Conservation (phyloP, 2,329 filamentous ascomycete species). For the Aspergillus novoparasiticus region DNA sequence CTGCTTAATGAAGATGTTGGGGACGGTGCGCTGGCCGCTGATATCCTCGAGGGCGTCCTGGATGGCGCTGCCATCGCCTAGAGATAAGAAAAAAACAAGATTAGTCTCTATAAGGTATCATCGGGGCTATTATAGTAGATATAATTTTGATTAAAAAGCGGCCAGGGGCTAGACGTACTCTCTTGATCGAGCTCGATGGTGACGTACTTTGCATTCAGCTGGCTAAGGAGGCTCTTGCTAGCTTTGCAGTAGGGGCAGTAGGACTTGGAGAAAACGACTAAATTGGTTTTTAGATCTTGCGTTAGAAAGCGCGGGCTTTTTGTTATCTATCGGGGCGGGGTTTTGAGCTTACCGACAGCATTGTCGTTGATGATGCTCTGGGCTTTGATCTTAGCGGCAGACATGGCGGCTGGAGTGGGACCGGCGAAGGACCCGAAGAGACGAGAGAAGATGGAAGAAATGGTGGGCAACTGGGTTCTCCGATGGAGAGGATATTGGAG, state of each 20-base stretch:
- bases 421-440: slow-evolving; percentile 66
- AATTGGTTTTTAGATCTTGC: not conserved
- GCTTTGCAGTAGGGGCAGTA: slow-evolving; percentile 92
- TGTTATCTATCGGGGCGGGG: not conserved
- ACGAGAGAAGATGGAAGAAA: slow-evolving; percentile 69
- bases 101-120: not conserved
- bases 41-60: slow-evolving; percentile 82
- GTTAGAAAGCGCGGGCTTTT: not conserved
- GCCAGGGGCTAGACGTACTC: slow-evolving; percentile 57
- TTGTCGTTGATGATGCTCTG: slow-evolving; percentile 88
- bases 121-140: too few relatives aligned
- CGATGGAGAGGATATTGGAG: slow-evolving; percentile 4
- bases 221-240: slow-evolving; percentile 73
- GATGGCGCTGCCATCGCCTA: slow-evolving; percentile 80
- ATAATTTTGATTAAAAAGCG: too few relatives aligned
- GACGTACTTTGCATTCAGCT: slow-evolving; percentile 71
- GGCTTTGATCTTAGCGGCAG: slow-evolving; percentile 79
- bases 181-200: slow-evolving; percentile 82
- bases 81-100: not conserved
- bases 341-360: slow-evolving; percentile 67
- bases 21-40: slow-evolving; percentile 82
- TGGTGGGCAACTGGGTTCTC: slow-evolving; percentile 42
- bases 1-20: slow-evolving; percentile 90
- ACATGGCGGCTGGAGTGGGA: slow-evolving; percentile 68
- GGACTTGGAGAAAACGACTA: slow-evolving; percentile 91